Percentiles rank a stretch among this genome's conserved stretches.
phyloP scores from a whole-genome alignment of 176 grass and related monocot species.

The Oryza rufipogon region DNA sequence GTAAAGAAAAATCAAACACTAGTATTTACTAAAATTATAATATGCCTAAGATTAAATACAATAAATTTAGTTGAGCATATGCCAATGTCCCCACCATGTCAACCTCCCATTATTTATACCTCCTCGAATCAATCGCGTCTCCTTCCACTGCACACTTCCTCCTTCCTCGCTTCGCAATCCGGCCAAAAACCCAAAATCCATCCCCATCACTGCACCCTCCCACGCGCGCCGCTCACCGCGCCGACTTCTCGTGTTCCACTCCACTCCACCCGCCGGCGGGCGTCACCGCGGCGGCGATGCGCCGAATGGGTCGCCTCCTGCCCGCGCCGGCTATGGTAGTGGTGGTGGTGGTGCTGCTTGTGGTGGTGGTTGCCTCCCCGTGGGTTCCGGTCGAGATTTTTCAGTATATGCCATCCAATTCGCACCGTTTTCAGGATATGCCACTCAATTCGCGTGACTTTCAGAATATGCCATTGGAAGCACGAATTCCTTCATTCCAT shows the following conservation, averaged over 20 bases:
- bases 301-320: slow-evolving; percentile 14
- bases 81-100: background rate
- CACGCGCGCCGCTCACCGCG: background rate
- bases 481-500: too few species aligned
- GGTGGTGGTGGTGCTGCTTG: background rate
- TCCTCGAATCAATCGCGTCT: slow-evolving; percentile 3
- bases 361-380: background rate
- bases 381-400: background rate
- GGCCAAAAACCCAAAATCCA: background rate
- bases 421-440: too few species aligned
- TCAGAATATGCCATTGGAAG: too few species aligned
- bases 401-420: too few species aligned
- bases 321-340: slow-evolving; percentile 13
- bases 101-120: slow-evolving; percentile 3
- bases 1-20: too few species aligned
- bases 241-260: background rate
- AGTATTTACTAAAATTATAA: too few species aligned
- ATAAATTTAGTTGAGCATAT: background rate
- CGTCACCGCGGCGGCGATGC: background rate
- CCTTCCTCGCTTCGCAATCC: background rate
- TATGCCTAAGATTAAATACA: too few species aligned
- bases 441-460: too few species aligned
- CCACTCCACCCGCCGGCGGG: background rate
- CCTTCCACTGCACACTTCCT: background rate
- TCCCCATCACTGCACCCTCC: background rate